Percentiles rank a stretch among this genome's conserved stretches.
phyloP scores from a whole-genome alignment of 106 monocot species.

The Gastrodia elata region DNA sequence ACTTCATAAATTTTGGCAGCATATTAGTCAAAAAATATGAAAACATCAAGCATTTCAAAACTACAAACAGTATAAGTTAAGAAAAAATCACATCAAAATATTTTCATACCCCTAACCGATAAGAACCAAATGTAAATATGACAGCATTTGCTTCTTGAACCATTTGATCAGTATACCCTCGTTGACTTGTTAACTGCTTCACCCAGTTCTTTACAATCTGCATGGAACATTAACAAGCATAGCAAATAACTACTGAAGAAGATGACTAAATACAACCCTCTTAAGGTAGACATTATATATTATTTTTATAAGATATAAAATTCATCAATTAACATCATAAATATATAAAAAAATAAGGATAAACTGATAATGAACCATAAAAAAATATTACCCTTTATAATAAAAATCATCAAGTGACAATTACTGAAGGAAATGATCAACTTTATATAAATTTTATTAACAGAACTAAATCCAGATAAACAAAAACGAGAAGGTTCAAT shows the following conservation, averaged over 20 bases:
- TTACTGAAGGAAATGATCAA: too few species aligned
- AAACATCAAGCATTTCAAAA: background rate
- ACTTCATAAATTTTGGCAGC: background rate
- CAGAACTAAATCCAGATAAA: too few species aligned
- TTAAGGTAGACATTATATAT: background rate
- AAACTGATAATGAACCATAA: background rate
- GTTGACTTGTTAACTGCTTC: constrained; percentile 71
- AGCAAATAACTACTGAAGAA: background rate
- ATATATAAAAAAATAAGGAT: background rate
- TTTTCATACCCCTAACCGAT: constrained; percentile 82
- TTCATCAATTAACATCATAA: constrained; percentile 2
- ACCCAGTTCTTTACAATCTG: constrained; percentile 95
- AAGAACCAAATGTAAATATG: constrained; percentile 95
- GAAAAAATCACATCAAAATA: background rate
- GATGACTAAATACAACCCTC: background rate
- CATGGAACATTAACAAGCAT: background rate
- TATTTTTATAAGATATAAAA: background rate
- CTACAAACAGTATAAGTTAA: background rate
- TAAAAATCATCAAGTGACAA: background rate
- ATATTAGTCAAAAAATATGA: background rate
- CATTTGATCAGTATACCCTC: constrained; percentile 94
- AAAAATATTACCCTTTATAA: background rate
- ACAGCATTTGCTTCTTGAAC: constrained; percentile 94
- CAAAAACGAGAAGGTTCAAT: background rate
- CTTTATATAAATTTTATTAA: too few species aligned